Evolutionary conservation across 345 rosid species (phyloP), one percentile per base, ranked within the genome.

Genomic region (Geranium brycei): DNA sequence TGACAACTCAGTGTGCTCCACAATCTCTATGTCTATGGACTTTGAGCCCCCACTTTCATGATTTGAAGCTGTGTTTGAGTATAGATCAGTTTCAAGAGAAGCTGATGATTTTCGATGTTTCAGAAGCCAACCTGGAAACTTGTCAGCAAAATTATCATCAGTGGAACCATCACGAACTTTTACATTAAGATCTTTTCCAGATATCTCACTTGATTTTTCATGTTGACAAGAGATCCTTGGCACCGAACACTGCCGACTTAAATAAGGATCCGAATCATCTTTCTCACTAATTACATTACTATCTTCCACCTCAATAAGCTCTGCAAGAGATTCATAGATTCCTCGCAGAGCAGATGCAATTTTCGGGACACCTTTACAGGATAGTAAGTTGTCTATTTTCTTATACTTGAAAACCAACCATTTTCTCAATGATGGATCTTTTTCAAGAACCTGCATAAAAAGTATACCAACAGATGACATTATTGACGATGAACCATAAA

Each of bases 361-460:
- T 63, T 77, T 83, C 60, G 85, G 71, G 66, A 68, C 56, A 69
- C 69, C 83, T 70, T 71, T 66, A 73, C 77, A 75, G 69, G 95
- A 73, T 40, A 85, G 76, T 64, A 77, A 62, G 67, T 66, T 81
- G 62, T 75, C 70, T 19, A 81, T 62, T 68, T 78, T 88, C 78
- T 84, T 82, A 73, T 77, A 88, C 75, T 81, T 85, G 61, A 73
- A 64, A 73, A 78, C 72, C 69, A 87, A 75, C 97, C 95, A 88
- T 69, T 71, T 85, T 75, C 83, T 71, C 76, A 88, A 62, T 58
- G 89, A 85, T 61, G 79, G 75, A 64, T 73, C 76, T 70, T 73
- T 86, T 61, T 67, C 71, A 77, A 93, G 76, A 69, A 83, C 87
- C 99, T 93, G 82, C 77, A 80, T 19, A 65, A 61, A 68, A 65